Percentiles rank a stretch among this genome's conserved stretches.
Conservation (phyloP, 2,329 filamentous ascomycete species). For the Alternaria hordeiaustralica region DNA sequence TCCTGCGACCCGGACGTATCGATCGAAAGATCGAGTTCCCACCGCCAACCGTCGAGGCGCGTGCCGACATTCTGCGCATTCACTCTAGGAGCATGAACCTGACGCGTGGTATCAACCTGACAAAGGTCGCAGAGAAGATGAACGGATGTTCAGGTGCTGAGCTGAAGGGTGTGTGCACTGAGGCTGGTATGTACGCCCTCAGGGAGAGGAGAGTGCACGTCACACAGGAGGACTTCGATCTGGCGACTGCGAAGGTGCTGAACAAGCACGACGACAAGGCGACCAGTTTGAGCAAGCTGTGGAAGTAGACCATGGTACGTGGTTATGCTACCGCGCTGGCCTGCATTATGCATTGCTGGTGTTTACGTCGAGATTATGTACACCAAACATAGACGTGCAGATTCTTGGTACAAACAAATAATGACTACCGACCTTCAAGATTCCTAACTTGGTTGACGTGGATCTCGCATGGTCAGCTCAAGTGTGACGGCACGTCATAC, state of each 20-base stretch:
- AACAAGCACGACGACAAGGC: constrained; percentile 99
- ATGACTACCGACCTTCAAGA: constrained; percentile 8
- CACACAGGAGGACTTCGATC: constrained; percentile 98
- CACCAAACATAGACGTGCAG: constrained; percentile 21
- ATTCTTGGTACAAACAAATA: constrained; percentile 14
- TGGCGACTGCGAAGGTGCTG: constrained; percentile 97
- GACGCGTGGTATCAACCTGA: constrained; percentile 95
- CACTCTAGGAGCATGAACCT: constrained; percentile 99
- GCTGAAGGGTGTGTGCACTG: constrained; percentile 97
- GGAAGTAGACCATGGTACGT: constrained; percentile 63
- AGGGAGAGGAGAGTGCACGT: constrained; percentile 96
- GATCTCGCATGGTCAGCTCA: background rate
- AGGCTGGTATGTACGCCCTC: constrained; percentile 97
- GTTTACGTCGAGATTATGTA: constrained; percentile 15
- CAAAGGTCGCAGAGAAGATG: constrained; percentile 99
- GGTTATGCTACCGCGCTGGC: background rate
- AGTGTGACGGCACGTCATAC: constrained; percentile 16
- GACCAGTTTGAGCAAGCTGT: constrained; percentile 85
- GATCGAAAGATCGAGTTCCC: constrained; percentile 99
- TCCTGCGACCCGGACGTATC: constrained; percentile 94
- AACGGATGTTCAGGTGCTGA: constrained; percentile 98
- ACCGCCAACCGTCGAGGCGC: constrained; percentile 91
- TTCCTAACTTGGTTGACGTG: background rate
- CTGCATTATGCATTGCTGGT: constrained; percentile 1
- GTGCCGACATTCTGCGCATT: constrained; percentile 96